Percentiles rank a stretch among this genome's conserved stretches.
These are phyloP conservation scores for Chaetoscypha palmicola DNA, from an alignment of 2,329 filamentous ascomycete species.

Conservation along the genomic window DNA sequence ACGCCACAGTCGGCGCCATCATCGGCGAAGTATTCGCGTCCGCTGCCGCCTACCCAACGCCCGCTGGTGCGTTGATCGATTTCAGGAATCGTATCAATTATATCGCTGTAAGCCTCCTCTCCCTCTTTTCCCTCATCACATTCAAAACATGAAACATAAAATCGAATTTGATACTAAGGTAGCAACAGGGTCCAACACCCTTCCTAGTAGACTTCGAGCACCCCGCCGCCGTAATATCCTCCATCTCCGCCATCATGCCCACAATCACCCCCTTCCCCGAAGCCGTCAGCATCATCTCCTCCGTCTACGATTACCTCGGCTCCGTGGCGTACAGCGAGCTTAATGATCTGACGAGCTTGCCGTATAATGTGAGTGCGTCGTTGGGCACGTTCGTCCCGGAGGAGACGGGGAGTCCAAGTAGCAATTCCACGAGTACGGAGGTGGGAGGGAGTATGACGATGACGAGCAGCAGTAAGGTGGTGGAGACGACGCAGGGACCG, in stretches of 20 bases:
- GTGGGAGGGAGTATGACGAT: background rate
- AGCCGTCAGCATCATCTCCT: background rate
- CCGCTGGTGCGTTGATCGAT: background rate
- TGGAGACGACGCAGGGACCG: background rate
- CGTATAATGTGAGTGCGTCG: background rate
- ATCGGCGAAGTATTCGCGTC: background rate
- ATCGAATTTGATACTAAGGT: background rate
- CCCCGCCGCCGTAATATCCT: background rate
- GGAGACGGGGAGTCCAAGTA: background rate
- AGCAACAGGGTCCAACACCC: conserved; percentile 1
- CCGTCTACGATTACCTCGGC: conserved; percentile 2
- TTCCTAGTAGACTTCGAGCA: conserved; percentile 3
- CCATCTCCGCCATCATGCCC: background rate
- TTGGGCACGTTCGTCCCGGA: background rate
- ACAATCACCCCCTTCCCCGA: background rate
- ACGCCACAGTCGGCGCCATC: conserved; percentile 1
- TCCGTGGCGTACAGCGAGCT: background rate
- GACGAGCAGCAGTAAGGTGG: background rate
- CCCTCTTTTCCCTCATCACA: background rate
- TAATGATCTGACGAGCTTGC: background rate
- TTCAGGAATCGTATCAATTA: conserved; percentile 1
- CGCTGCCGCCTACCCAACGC: background rate
- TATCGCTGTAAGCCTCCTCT: background rate
- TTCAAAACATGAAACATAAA: no score
- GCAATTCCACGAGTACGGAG: background rate